phyloP scores from a whole-genome alignment of 2,329 filamentous ascomycete genomes.

The Beauveria brongniartii region DNA sequence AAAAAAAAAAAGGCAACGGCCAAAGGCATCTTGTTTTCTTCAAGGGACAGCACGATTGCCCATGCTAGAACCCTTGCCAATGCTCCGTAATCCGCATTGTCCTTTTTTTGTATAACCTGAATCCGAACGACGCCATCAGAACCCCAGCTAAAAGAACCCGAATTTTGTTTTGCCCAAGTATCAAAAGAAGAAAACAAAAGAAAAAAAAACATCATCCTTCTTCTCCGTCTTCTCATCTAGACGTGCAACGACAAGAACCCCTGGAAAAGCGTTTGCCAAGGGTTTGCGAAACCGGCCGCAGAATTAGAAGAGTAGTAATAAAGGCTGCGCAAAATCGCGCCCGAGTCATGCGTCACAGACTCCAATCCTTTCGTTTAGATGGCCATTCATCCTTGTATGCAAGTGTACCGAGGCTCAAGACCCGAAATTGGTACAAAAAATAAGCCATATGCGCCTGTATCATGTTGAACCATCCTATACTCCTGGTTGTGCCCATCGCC shows the following conservation, averaged over 20 bases:
- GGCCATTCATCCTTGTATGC: not conserved
- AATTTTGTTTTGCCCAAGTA: not conserved
- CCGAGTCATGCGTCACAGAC: not conserved
- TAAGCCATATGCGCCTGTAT: not conserved
- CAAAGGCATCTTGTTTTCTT: not conserved
- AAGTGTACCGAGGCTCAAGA: not conserved
- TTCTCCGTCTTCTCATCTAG: not conserved
- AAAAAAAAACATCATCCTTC: not conserved
- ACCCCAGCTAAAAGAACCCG: not conserved
- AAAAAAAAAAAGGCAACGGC: not conserved
- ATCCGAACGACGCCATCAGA: not conserved
- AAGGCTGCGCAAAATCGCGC: not conserved
- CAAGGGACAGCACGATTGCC: not conserved
- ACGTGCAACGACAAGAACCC: not conserved
- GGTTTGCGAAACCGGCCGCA: not conserved
- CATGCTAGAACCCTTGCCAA: not conserved
- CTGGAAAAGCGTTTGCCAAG: not conserved
- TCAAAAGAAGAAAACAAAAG: not conserved
- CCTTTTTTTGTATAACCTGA: constrained; percentile 7
- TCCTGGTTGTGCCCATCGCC: not conserved
- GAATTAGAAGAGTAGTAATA: not conserved
- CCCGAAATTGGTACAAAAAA: not conserved
- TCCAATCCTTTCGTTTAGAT: not conserved
- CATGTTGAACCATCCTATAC: not conserved
- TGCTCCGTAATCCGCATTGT: not conserved